phyloP scores from a whole-genome alignment of 1,284 basidiomycete genomes.

The Naganishia sp. region DNA sequence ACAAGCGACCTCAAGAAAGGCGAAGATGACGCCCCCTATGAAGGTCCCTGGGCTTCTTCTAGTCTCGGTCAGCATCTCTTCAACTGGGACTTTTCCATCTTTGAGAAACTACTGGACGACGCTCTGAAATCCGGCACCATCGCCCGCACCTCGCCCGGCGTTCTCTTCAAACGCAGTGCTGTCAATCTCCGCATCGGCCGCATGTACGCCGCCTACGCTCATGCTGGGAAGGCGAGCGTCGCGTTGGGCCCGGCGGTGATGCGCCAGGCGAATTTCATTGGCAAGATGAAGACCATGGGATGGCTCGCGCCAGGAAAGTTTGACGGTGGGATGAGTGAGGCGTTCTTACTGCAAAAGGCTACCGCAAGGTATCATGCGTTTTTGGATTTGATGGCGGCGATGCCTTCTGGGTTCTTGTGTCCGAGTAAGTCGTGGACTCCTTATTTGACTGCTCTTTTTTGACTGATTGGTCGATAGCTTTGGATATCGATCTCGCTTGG shows the following conservation, averaged over 20 bases:
- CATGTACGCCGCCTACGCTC: slow-evolving; percentile 32
- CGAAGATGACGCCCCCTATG: neutral
- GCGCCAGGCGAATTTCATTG: slow-evolving; percentile 42
- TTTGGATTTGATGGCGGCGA: slow-evolving; percentile 43
- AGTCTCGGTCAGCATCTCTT: neutral
- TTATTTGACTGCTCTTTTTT: neutral
- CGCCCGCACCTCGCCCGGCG: neutral
- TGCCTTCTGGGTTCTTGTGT: slow-evolving; percentile 28
- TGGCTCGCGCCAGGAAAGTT: slow-evolving; percentile 40
- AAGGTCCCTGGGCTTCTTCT: neutral
- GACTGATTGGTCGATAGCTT: slow-evolving; percentile 29
- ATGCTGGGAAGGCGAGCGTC: slow-evolving; percentile 37
- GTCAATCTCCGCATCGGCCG: slow-evolving; percentile 14
- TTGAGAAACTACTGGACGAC: neutral
- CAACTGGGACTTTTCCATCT: neutral
- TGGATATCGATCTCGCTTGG: slow-evolving; percentile 52
- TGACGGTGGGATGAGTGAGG: slow-evolving; percentile 25
- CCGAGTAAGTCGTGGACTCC: slow-evolving; percentile 22
- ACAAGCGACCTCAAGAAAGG: no score
- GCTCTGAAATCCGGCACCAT: slow-evolving; percentile 12
- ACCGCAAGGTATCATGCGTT: slow-evolving; percentile 49
- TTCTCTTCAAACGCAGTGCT: slow-evolving; percentile 3
- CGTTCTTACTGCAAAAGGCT: slow-evolving; percentile 39
- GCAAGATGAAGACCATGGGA: slow-evolving; percentile 38
- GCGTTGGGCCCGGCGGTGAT: slow-evolving; percentile 42